phyloP scores from a whole-genome alignment of 192 early-diverging fungal species.

The Entophlyctis helioformis region DNA sequence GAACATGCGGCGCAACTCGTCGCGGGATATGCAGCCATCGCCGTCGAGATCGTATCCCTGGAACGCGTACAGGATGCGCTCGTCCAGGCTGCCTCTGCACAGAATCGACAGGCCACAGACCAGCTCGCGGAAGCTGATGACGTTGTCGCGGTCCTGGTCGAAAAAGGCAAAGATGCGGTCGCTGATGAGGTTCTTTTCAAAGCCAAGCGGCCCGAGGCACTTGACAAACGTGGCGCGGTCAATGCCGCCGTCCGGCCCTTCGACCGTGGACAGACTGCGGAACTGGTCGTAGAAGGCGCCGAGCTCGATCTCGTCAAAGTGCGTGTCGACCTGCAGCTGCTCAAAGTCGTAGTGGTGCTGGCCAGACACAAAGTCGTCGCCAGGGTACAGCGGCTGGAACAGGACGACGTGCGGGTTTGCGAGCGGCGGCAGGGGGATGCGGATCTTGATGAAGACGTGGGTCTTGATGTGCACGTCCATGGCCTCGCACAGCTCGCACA shows the following conservation, averaged over 20 bases:
- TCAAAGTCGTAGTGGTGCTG: background rate
- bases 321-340: background rate
- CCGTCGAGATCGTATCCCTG: conserved; percentile 84
- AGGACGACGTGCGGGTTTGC: conserved; percentile 65
- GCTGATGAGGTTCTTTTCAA: conserved; percentile 74
- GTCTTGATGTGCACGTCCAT: conserved; percentile 60
- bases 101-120: conserved; percentile 68
- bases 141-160: conserved; percentile 68
- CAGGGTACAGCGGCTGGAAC: conserved; percentile 69
- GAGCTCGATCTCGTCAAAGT: conserved; percentile 62
- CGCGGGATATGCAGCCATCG: conserved; percentile 70
- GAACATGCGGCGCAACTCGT: conserved; percentile 79
- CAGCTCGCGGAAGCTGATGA: conserved; percentile 75
- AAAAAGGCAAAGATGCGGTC: conserved; percentile 81
- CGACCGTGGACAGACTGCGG: conserved; percentile 57
- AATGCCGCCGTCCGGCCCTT: conserved; percentile 55
- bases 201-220: conserved; percentile 76
- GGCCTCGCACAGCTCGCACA: conserved; percentile 87
- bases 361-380: conserved; percentile 8
- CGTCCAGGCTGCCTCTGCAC: conserved; percentile 78
- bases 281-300: conserved; percentile 81
- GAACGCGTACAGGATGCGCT: conserved; percentile 78
- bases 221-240: conserved; percentile 64
- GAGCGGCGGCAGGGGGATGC: conserved; percentile 83
- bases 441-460: conserved; percentile 83